Conservation (phyloP, 2,329 filamentous ascomycete genomes). For the Pseudogymnoascus sp. region DNA sequence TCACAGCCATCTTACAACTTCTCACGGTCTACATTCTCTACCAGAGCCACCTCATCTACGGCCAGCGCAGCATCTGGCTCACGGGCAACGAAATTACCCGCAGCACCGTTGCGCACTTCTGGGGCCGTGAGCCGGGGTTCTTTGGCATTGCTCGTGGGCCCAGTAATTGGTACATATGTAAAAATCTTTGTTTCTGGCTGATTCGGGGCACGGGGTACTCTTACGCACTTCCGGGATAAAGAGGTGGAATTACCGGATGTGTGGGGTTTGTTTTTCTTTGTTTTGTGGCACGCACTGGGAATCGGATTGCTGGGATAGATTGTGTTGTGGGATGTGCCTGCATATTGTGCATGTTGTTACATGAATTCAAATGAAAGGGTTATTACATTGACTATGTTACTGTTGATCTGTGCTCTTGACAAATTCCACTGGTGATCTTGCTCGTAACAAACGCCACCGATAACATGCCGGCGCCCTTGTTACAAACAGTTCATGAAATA, state of each 20-base stretch:
- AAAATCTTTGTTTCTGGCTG: not conserved
- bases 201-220: not conserved
- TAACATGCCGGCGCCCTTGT: not conserved
- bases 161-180: not conserved
- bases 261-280: not conserved
- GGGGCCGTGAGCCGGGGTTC: not conserved
- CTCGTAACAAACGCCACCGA: not conserved
- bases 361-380: constrained; percentile 2
- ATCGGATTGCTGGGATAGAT: not conserved
- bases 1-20: not conserved
- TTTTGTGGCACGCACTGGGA: not conserved
- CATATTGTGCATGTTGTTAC: not conserved
- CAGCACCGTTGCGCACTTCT: not conserved
- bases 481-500: not conserved
- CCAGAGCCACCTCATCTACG: not conserved
- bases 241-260: not conserved
- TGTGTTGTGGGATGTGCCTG: not conserved
- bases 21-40: not conserved
- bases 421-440: not conserved
- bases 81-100: not conserved
- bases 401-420: not conserved
- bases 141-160: not conserved
- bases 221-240: not conserved
- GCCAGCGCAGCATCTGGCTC: not conserved
- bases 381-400: not conserved